Evolutionary conservation across 139 green algal species (phyloP), one percentile per base, ranked within the genome.

Genomic region (Desmodesmus armatus): DNA sequence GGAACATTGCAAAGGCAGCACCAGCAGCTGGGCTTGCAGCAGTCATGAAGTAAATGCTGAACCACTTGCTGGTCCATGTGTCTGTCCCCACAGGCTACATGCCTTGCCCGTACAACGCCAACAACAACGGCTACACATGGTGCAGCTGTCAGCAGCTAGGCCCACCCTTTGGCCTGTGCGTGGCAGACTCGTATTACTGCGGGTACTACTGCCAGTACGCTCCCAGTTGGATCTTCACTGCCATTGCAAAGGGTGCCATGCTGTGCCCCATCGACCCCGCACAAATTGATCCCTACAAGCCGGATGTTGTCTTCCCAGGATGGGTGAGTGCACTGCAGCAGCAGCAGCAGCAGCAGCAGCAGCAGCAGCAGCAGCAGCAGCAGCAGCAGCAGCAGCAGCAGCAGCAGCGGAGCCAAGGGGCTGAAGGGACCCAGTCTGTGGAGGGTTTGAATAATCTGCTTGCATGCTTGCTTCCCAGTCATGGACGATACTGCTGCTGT

Each of bases 151-250:
- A 71, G 23, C 25, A 82, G 19, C 37, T 82, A n/a, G 76, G 76
- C 1, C 76, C 76, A 0, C 76, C 76, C 2, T 84, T 41, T 70
- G 62, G 62, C 3, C n/a, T 84, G 44, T 84, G 78, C 29, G 78
- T 84, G 40, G 78, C 78, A 4, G 78, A 84, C n/a, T 65, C 44
- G 29, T 84, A 84, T 62, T 84, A 76, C 41, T 77, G 79, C 39
- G 63, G 19, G 7, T 85, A 78, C 33, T 85, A 77, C 47, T 77
- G 79, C 51, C 65, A 84, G 65, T 85, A 85, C 35, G 63, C 79
- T 2, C 79, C 79, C 31, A 69, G 25, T 11, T 85, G 79, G 79
- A 77, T 77, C 43, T 85, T 78, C 35, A 75, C 63, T 3, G 44
- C 65, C 2, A 74, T 85, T 6, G 65, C 63, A 5, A 77, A 67